phyloP scores from a whole-genome alignment of 257 asterid species.

The Eucommia ulmoides region DNA sequence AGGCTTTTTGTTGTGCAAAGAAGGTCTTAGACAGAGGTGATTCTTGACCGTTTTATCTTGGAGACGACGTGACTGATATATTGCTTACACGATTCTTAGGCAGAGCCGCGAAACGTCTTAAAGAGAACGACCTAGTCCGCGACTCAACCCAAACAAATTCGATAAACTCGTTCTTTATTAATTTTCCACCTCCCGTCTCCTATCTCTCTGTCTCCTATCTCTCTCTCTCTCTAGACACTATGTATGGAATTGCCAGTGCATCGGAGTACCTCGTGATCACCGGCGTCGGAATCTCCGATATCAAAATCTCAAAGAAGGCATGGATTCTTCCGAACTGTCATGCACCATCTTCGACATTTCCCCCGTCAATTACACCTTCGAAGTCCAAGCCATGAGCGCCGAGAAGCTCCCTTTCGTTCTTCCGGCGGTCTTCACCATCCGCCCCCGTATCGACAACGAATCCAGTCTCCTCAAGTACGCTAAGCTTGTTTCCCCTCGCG shows the following conservation, averaged over 20 bases:
- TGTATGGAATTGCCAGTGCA: not conserved
- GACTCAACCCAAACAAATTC: too few relatives aligned
- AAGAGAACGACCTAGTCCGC: too few relatives aligned
- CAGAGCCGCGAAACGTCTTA: too few relatives aligned
- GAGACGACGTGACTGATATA: too few relatives aligned
- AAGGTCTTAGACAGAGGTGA: too few relatives aligned
- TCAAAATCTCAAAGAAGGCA: not conserved
- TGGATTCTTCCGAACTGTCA: not conserved
- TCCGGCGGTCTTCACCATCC: not conserved
- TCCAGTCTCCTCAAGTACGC: not conserved
- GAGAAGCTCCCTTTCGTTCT: not conserved
- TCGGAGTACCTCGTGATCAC: slow-evolving; percentile 2
- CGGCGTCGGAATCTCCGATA: not conserved
- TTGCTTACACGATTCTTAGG: too few relatives aligned
- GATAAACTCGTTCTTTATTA: too few relatives aligned
- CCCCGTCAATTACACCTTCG: not conserved
- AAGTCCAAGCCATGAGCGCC: not conserved
- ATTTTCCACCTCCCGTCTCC: too few relatives aligned
- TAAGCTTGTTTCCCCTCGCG: not conserved
- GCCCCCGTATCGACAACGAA: not conserved
- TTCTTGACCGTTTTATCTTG: too few relatives aligned
- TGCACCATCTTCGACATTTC: not conserved
- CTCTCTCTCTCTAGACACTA: too few relatives aligned
- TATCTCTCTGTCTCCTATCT: too few relatives aligned
- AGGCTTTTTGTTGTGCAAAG: too few relatives aligned